These are phyloP conservation scores for Skeletonema grethae DNA, from an alignment of 108 stramenopile genomes.

Conservation along the genomic window DNA sequence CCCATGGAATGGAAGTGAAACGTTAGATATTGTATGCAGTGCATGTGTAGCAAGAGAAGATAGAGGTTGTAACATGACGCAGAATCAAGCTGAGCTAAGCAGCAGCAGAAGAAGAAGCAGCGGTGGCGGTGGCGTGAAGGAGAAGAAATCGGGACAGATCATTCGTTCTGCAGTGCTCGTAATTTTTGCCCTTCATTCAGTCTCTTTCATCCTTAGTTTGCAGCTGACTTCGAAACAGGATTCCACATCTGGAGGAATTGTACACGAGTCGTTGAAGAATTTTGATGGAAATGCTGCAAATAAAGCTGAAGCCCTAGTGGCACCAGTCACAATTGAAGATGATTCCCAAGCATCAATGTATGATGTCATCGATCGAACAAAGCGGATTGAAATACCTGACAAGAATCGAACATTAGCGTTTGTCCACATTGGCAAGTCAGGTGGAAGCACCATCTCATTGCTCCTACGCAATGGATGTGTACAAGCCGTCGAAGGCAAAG, in stretches of 20 bases:
- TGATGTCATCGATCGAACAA: slow-evolving; percentile 11
- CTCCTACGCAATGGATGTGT: slow-evolving; percentile 63
- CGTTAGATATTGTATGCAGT: too few relatives aligned
- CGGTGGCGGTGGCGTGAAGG: too few relatives aligned
- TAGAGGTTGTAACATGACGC: too few relatives aligned
- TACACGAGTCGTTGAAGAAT: neutral
- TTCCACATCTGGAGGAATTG: neutral
- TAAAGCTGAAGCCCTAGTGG: neutral
- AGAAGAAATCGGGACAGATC: neutral
- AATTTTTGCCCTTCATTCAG: neutral
- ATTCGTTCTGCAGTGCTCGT: neutral
- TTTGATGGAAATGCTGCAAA: neutral
- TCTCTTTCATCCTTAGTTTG: neutral
- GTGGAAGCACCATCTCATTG: slow-evolving; percentile 57
- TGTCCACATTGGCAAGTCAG: slow-evolving; percentile 70
- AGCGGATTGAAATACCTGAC: slow-evolving; percentile 13
- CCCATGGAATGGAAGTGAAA: too few relatives aligned
- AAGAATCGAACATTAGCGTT: slow-evolving; percentile 9
- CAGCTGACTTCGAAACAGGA: neutral
- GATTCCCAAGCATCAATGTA: neutral
- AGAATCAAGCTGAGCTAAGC: too few relatives aligned
- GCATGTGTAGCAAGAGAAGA: too few relatives aligned
- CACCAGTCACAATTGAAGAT: neutral
- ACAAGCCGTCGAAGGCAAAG: slow-evolving; percentile 1
- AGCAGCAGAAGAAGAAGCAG: neutral